These are phyloP conservation scores for Trametes gibbosa DNA, from an alignment of 768 basidiomycete genomes.

Conservation along the genomic window DNA sequence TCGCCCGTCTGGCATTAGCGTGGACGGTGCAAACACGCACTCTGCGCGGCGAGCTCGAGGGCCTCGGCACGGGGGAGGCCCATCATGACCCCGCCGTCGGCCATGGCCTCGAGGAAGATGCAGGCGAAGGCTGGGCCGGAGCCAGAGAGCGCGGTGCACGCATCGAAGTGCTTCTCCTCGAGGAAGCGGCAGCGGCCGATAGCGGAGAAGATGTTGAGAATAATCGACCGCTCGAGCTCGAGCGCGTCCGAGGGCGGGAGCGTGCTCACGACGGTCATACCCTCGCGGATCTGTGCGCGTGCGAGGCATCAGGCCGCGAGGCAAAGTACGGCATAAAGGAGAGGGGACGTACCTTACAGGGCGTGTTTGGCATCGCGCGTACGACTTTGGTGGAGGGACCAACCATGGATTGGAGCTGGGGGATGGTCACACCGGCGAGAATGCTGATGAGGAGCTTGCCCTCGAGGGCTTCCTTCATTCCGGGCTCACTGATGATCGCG, in stretches of 20 bases:
- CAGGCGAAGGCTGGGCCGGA: conserved; percentile 97
- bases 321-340: neutral
- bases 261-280: conserved; percentile 92
- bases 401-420: conserved; percentile 76
- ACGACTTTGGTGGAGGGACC: conserved; percentile 77
- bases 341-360: conserved; percentile 69
- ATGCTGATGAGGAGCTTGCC: conserved; percentile 96
- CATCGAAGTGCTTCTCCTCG: conserved; percentile 98
- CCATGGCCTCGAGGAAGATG: conserved; percentile 97
- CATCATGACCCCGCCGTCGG: conserved; percentile 99
- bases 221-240: conserved; percentile 67
- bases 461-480: conserved; percentile 79
- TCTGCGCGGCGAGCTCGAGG: conserved; percentile 92
- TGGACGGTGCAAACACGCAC: conserved; percentile 44
- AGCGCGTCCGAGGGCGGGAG: conserved; percentile 51
- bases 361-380: conserved; percentile 98
- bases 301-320: neutral
- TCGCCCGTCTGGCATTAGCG: neutral
- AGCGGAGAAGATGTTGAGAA: conserved; percentile 93
- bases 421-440: conserved; percentile 92
- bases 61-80: conserved; percentile 93
- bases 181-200: conserved; percentile 95
- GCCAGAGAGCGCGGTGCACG: conserved; percentile 93
- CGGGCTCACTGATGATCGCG: conserved; percentile 65
- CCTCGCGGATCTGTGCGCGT: conserved; percentile 83